Conservation (phyloP, 371 early-diverging fungal species). For the Mucor racemosus region DNA sequence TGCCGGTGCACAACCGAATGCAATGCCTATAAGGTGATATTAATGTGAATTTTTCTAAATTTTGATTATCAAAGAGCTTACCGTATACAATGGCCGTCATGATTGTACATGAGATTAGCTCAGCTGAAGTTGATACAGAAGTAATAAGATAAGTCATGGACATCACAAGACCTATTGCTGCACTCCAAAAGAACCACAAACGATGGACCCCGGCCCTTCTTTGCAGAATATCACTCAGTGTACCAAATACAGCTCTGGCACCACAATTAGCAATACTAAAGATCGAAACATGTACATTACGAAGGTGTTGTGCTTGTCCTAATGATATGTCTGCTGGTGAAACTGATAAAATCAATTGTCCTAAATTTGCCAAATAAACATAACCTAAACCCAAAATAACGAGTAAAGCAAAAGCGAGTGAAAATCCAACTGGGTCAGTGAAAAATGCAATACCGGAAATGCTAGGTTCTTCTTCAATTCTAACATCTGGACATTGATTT, state of each 20-base stretch:
- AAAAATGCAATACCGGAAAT: slow-evolving; percentile 37
- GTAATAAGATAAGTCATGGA: slow-evolving; percentile 18
- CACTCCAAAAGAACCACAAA: slow-evolving; percentile 47
- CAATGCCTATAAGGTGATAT: slow-evolving; percentile 3
- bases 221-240: slow-evolving; percentile 49
- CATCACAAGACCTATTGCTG: slow-evolving; percentile 21
- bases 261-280: slow-evolving; percentile 55
- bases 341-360: slow-evolving; percentile 38
- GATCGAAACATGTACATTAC: slow-evolving; percentile 48
- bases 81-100: slow-evolving; percentile 46
- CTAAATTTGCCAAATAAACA: slow-evolving; percentile 50
- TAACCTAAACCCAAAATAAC: slow-evolving; percentile 48
- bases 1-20: slow-evolving; percentile 50
- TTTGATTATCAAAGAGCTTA: background rate
- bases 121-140: slow-evolving; percentile 18
- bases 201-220: slow-evolving; percentile 42
- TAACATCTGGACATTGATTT: background rate
- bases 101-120: slow-evolving; percentile 38
- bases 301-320: slow-evolving; percentile 35
- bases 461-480: slow-evolving; percentile 5
- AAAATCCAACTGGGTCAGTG: slow-evolving; percentile 37
- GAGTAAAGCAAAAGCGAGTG: slow-evolving; percentile 39
- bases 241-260: slow-evolving; percentile 47
- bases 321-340: slow-evolving; percentile 16
- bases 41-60: no score